Evolutionary conservation across 805 yeast genomes (phyloP).

Genomic region (Pichia paraexigua): DNA sequence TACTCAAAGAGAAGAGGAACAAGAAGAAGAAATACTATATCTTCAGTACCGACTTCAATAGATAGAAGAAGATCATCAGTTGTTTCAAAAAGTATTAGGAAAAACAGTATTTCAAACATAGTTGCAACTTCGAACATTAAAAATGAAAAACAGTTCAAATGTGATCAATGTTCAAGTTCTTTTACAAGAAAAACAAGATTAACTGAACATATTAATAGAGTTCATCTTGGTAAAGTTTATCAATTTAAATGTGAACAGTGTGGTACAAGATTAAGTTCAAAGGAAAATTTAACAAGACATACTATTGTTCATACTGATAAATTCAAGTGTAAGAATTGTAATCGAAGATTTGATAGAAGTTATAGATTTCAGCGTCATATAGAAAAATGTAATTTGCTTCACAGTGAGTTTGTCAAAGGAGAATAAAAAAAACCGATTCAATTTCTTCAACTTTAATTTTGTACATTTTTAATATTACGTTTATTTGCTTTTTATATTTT

Average conservation of each 20-base stretch:
- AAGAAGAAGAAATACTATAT: neutral
- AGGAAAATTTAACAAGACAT: conserved; percentile 25
- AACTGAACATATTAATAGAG: conserved; percentile 19
- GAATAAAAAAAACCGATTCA: no score
- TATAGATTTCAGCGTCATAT: conserved; percentile 20
- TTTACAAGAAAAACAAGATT: conserved; percentile 24
- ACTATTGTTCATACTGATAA: conserved; percentile 23
- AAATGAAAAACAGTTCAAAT: conserved; percentile 14
- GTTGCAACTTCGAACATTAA: neutral
- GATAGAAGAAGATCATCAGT: neutral
- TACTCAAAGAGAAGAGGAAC: neutral
- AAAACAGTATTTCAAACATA: neutral
- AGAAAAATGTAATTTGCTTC: conserved; percentile 11
- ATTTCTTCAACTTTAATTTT: no score
- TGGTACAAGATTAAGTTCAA: conserved; percentile 17
- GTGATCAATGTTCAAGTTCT: conserved; percentile 17
- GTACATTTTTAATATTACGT: no score
- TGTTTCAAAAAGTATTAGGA: neutral
- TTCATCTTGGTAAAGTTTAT: conserved; percentile 17
- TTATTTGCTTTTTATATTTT: no score
- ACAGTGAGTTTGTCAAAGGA: neutral
- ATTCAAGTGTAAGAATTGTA: conserved; percentile 19
- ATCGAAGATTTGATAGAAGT: conserved; percentile 21
- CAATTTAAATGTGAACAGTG: conserved; percentile 18
- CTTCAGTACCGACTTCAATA: neutral